Evolutionary conservation across 345 rosid species (phyloP).

Genomic region (Eucalyptus erythrocorys): DNA sequence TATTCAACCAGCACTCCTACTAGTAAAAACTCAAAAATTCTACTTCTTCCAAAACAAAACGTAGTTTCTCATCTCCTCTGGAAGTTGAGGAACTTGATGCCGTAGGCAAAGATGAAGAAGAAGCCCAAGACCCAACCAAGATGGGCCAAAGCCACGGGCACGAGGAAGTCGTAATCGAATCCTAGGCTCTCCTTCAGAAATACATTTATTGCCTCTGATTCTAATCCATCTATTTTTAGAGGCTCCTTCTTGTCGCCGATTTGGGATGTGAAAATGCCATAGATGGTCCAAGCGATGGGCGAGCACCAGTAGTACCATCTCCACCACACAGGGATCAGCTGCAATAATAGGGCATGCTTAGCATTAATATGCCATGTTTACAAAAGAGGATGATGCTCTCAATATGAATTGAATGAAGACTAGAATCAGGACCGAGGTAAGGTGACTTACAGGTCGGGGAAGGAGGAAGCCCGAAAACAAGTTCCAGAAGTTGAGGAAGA

Average conservation of each 20-base stretch:
- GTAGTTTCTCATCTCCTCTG: not conserved
- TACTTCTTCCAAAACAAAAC: not conserved
- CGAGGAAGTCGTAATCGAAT: constrained; percentile 2
- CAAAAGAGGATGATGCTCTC: not conserved
- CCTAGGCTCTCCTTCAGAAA: not conserved
- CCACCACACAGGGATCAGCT: constrained; percentile 35
- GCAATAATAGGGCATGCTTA: not conserved
- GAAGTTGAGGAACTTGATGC: constrained; percentile 13
- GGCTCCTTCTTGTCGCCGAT: not conserved
- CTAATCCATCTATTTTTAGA: not conserved
- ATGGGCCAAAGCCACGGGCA: not conserved
- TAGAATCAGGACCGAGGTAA: not conserved
- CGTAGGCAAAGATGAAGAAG: constrained; percentile 1
- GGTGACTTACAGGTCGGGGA: constrained; percentile 14
- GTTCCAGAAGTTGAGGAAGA: constrained; percentile 34
- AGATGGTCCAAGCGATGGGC: constrained; percentile 10
- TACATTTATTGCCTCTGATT: not conserved
- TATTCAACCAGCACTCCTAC: not conserved
- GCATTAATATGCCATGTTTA: not conserved
- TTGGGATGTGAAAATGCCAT: constrained; percentile 5
- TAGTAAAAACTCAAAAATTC: not conserved
- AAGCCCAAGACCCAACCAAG: constrained; percentile 7
- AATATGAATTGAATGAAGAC: not conserved
- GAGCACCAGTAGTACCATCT: constrained; percentile 33
- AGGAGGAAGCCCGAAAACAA: constrained; percentile 32